Evolutionary conservation across 2,329 filamentous ascomycete genomes (phyloP).

Genomic region (Botrytis medusae): DNA sequence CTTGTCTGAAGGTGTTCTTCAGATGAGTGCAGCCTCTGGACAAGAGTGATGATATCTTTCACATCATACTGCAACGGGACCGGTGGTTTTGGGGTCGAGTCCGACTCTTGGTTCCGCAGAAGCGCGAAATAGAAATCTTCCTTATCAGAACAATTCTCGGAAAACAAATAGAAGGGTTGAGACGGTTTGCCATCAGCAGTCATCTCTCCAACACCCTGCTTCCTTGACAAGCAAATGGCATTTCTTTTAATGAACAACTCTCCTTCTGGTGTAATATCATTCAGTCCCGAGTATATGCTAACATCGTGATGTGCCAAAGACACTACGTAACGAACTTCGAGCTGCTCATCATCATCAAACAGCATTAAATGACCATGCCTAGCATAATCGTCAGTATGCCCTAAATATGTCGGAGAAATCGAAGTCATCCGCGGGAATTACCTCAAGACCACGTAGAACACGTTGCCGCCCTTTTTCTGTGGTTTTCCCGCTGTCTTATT

Average conservation of each 20-base stretch:
- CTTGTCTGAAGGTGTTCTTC: slow-evolving; percentile 88
- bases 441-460: slow-evolving; percentile 91
- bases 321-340: slow-evolving; percentile 95
- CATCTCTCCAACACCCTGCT: slow-evolving; percentile 53
- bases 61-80: slow-evolving; percentile 75
- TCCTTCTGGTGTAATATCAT: slow-evolving; percentile 72
- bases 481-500: slow-evolving; percentile 38
- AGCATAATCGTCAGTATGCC: slow-evolving; percentile 8
- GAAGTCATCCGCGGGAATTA: slow-evolving; percentile 41
- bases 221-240: slow-evolving; percentile 77
- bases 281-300: slow-evolving; percentile 78
- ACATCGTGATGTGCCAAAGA: slow-evolving; percentile 86
- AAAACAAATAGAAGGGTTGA: slow-evolving; percentile 91
- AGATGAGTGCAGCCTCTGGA: slow-evolving; percentile 86
- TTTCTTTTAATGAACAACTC: slow-evolving; percentile 96
- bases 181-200: slow-evolving; percentile 58
- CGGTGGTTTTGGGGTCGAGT: slow-evolving; percentile 60
- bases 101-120: slow-evolving; percentile 77
- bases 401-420: not conserved
- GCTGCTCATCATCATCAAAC: slow-evolving; percentile 91
- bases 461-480: slow-evolving; percentile 69
- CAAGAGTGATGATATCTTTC: slow-evolving; percentile 82
- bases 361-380: slow-evolving; percentile 96
- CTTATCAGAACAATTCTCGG: slow-evolving; percentile 92
- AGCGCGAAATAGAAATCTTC: slow-evolving; percentile 98